phyloP scores from a whole-genome alignment of 768 basidiomycete genomes.

The Termitomyces sp. region DNA sequence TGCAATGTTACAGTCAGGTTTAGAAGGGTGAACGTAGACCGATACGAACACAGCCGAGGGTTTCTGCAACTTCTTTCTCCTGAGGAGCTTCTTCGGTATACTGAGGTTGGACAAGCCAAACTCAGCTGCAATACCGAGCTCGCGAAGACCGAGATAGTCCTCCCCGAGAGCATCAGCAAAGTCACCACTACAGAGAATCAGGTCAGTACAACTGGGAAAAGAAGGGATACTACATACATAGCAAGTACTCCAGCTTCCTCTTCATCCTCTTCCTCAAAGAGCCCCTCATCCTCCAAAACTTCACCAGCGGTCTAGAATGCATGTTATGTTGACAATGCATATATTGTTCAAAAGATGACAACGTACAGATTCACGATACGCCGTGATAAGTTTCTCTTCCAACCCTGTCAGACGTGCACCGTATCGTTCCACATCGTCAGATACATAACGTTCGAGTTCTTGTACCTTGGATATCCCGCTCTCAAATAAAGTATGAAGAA shows the following conservation, averaged over 20 bases:
- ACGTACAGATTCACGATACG: conserved; percentile 77
- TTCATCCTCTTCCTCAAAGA: conserved; percentile 54
- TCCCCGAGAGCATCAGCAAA: conserved; percentile 87
- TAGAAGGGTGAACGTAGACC: neutral
- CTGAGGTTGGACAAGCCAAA: conserved; percentile 71
- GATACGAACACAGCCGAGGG: conserved; percentile 43
- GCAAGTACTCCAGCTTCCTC: conserved; percentile 57
- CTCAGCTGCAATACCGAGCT: conserved; percentile 84
- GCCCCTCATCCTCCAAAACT: conserved; percentile 53
- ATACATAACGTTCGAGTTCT: conserved; percentile 82
- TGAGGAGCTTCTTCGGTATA: conserved; percentile 74
- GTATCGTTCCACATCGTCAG: conserved; percentile 83
- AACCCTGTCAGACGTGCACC: conserved; percentile 71
- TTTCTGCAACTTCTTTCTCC: conserved; percentile 48
- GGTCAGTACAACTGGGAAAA: neutral
- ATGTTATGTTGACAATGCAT: neutral
- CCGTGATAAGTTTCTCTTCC: conserved; percentile 80
- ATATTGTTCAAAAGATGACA: neutral
- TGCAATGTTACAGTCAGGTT: conserved; percentile 16
- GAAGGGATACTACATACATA: conserved; percentile 29
- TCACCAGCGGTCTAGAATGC: conserved; percentile 35
- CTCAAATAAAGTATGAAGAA: conserved; percentile 87
- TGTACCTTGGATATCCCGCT: conserved; percentile 74
- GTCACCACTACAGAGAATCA: conserved; percentile 53
- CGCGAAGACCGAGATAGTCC: conserved; percentile 87